Conservation (phyloP, 768 basidiomycete species). For the Mycena venus region DNA sequence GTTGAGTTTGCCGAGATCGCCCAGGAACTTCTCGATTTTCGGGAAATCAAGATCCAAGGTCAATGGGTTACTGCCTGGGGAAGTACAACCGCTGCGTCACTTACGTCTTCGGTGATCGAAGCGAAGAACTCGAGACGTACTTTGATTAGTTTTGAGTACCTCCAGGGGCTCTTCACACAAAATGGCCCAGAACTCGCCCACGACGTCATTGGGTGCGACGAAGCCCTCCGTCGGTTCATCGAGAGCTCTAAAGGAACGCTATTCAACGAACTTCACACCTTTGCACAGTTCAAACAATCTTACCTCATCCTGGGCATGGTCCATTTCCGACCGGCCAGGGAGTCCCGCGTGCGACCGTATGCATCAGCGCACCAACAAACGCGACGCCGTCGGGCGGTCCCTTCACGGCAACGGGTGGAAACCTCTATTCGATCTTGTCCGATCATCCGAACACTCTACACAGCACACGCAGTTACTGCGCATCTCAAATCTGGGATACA, state of each 20-base stretch:
- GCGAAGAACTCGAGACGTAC: background rate
- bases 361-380: too few species aligned
- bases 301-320: too few species aligned
- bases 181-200: background rate
- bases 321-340: too few species aligned
- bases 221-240: background rate
- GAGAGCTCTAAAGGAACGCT: background rate
- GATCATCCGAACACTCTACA: background rate
- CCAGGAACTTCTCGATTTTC: too few species aligned
- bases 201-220: background rate
- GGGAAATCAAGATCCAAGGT: too few species aligned
- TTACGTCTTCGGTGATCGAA: background rate
- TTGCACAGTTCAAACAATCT: background rate
- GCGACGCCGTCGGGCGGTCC: slow-evolving; percentile 2
- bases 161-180: background rate
- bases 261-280: background rate
- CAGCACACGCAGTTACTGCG: background rate
- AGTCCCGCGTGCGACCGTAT: too few species aligned
- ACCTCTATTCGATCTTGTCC: slow-evolving; percentile 5
- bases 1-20: slow-evolving; percentile 3
- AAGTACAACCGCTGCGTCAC: background rate
- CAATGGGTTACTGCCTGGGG: background rate
- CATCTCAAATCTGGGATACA: background rate
- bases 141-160: background rate
- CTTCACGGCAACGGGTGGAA: background rate